Evolutionary conservation across 2,329 filamentous ascomycete genomes (phyloP), one percentile per base, ranked within the genome.

Genomic region (Aphanoascus verrucosus): DNA sequence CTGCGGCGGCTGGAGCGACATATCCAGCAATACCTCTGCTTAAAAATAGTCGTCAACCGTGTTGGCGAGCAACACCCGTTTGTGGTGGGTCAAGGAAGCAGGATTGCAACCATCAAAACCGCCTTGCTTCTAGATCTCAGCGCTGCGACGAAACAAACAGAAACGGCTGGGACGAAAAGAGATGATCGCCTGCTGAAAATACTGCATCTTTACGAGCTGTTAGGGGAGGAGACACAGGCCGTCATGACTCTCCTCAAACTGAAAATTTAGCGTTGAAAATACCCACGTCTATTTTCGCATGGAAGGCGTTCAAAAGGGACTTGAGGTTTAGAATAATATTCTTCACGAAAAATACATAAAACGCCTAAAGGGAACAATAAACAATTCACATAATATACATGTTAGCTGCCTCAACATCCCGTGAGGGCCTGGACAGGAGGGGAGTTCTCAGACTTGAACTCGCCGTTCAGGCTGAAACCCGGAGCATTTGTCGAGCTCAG

Each of bases 401-500:
- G n/a, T 55, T 44, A 19, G 2, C 40, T 35, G 12, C 56, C 67
- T 69, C 69, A 73, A 63, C 66, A 49, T 57, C 69, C 70, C 35
- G 65, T 65, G 59, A 74, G 62, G 53, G 65, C 75, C 23, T 77
- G 72, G 43, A 74, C 73, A 46, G 85, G 67, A 48, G 71, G 73
- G 56, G 81, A 81, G 56, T 80, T 77, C 3, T 77, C 74, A 51
- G 83, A 76, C 62, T 73, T 81, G 68, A 93, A 86, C 52, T 85
- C 81, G 54, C 90, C 91, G 66, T 81, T 94, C 67, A 98, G 72
- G 66, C 84, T 88, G 74, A 98, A 82, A 0, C 88, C 91, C 1
- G 93, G 90, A 1, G 85, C 83, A 65, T 93, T 78, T 5, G 91
- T 94, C 11, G 89, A 88, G 74, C 87, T 91, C 63, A 98, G 73